Conservation (phyloP, 2,329 filamentous ascomycete species). For the Laburnicola sp. region DNA sequence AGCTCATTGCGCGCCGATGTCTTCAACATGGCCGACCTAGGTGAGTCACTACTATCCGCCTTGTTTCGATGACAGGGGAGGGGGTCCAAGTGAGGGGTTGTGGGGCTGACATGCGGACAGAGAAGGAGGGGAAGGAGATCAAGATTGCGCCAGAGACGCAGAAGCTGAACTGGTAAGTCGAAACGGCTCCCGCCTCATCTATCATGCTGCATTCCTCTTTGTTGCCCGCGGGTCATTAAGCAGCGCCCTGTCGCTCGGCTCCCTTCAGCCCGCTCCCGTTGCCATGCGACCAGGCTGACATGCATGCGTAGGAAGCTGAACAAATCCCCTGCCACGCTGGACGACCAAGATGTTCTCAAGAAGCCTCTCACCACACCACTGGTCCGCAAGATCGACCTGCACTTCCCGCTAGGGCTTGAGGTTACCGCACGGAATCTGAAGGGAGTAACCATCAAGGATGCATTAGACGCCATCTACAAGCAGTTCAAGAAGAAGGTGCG, state of each 20-base stretch:
- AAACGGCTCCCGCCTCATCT: background rate
- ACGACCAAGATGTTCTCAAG: slow-evolving; percentile 84
- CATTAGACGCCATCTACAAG: slow-evolving; percentile 93
- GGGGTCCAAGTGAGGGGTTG: slow-evolving; percentile 30
- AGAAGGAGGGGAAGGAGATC: slow-evolving; percentile 72
- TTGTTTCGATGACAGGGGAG: slow-evolving; percentile 13
- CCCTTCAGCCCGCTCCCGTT: slow-evolving; percentile 7
- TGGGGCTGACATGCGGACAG: slow-evolving; percentile 54
- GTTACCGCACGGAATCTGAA: slow-evolving; percentile 89
- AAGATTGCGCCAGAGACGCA: slow-evolving; percentile 80
- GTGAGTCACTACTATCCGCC: slow-evolving; percentile 56
- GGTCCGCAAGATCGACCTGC: slow-evolving; percentile 91
- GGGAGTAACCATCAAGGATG: slow-evolving; percentile 97
- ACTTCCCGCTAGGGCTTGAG: slow-evolving; percentile 85
- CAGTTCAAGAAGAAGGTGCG: slow-evolving; percentile 93
- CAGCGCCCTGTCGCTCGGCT: slow-evolving; percentile 14
- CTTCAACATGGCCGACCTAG: slow-evolving; percentile 81
- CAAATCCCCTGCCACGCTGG: slow-evolving; percentile 74
- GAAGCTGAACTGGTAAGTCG: slow-evolving; percentile 79
- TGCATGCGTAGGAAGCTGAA: slow-evolving; percentile 79
- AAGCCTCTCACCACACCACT: slow-evolving; percentile 77
- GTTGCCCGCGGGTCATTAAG: background rate
- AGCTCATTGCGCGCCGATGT: slow-evolving; percentile 75
- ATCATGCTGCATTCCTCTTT: background rate
- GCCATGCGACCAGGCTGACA: slow-evolving; percentile 19